A percentile compares a stretch with the other conserved stretches of the same genome.
Conservation (phyloP, 495 filamentous ascomycete species). For the Amniculicola lignicola region DNA sequence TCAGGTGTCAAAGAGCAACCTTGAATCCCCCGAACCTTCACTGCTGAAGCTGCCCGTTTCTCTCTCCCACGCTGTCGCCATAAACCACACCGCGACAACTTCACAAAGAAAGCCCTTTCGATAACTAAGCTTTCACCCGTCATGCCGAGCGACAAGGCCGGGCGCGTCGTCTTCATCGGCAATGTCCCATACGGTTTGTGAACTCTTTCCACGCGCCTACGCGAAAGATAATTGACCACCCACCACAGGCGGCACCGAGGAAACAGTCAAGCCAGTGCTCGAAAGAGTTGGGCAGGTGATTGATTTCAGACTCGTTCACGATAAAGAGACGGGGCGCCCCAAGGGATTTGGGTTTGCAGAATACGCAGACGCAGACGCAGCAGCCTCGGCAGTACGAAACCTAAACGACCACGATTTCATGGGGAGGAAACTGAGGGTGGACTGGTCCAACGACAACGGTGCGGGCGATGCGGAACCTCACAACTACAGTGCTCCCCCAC, state of each 20-base stretch:
- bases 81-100: no score
- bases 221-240: neutral
- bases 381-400: conserved; percentile 91
- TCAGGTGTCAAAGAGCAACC: no score
- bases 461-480: conserved; percentile 62
- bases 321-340: conserved; percentile 88
- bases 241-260: conserved; percentile 76
- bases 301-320: conserved; percentile 93
- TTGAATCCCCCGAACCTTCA: no score
- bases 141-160: conserved; percentile 30
- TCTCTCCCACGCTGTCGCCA: no score
- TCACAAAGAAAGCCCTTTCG: no score
- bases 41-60: no score
- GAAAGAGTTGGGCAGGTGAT: conserved; percentile 80
- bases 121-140: neutral
- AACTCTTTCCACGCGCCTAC: neutral
- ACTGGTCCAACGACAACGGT: conserved; percentile 88
- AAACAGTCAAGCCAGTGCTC: conserved; percentile 89
- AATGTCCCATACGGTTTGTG: conserved; percentile 45
- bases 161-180: conserved; percentile 43
- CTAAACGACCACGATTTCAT: conserved; percentile 95
- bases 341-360: conserved; percentile 98
- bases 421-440: conserved; percentile 89
- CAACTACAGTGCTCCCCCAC: conserved; percentile 46
- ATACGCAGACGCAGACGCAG: conserved; percentile 84